Percentiles rank a stretch among this genome's conserved stretches.
Conservation (phyloP, 192 early-diverging fungal species). For the Backusella westeae region DNA sequence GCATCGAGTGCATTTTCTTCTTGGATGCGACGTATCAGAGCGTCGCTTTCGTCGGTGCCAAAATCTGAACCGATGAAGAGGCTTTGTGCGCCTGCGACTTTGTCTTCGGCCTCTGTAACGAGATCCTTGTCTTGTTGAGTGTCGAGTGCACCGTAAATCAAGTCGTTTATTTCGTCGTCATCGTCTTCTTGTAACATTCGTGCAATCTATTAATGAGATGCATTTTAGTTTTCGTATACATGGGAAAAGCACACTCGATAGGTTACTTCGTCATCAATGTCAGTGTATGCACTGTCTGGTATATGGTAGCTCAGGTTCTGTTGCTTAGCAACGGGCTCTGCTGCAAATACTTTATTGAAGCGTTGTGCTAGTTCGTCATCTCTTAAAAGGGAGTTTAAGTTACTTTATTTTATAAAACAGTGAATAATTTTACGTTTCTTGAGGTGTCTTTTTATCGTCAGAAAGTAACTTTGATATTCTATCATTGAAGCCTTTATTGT, state of each 20-base stretch:
- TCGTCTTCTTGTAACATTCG: background rate
- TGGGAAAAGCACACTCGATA: background rate
- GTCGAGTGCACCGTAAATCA: background rate
- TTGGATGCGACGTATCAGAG: background rate
- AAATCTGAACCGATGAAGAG: background rate
- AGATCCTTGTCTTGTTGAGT: background rate
- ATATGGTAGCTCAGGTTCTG: slow-evolving; percentile 9
- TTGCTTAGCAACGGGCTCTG: slow-evolving; percentile 2
- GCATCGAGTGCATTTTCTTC: slow-evolving; percentile 11
- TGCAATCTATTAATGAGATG: background rate
- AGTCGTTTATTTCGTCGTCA: background rate
- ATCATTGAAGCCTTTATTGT: background rate
- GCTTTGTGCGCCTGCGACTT: background rate
- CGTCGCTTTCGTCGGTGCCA: background rate
- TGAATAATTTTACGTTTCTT: background rate
- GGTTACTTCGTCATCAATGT: background rate
- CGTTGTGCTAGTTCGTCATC: slow-evolving; percentile 2
- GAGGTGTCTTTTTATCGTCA: background rate
- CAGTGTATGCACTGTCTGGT: background rate
- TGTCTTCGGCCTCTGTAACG: background rate
- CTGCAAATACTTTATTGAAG: slow-evolving; percentile 8
- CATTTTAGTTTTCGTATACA: background rate
- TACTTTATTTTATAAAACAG: too few relatives aligned
- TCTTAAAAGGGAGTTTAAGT: background rate
- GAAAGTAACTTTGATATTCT: background rate